A percentile compares a stretch with the other conserved stretches of the same genome.
Evolutionary conservation across 108 stramenopile genomes (phyloP).

Genomic region (Poteriospumella lacustris): DNA sequence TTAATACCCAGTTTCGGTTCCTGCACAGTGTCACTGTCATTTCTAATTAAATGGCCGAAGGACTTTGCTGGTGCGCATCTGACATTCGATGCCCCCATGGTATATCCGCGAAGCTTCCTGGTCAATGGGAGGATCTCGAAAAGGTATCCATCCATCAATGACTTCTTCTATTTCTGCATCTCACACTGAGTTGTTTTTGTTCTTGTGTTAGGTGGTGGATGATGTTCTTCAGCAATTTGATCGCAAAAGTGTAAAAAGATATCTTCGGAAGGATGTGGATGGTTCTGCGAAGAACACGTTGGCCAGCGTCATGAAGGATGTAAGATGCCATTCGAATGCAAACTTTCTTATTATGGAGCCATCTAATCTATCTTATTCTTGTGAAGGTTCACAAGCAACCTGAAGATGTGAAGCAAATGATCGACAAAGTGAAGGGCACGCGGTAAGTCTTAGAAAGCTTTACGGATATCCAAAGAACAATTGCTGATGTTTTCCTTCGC

Average conservation of each 20-base stretch:
- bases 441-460: no score
- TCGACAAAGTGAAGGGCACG: no score
- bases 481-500: no score
- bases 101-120: neutral
- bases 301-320: neutral
- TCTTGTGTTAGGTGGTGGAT: neutral
- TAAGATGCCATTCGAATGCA: neutral
- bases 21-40: no score
- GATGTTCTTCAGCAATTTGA: slow-evolving; percentile 20
- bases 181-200: neutral
- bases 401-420: neutral
- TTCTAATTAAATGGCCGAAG: slow-evolving; percentile 20
- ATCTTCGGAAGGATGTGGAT: neutral
- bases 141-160: neutral
- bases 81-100: slow-evolving; percentile 19
- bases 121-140: neutral
- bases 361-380: neutral
- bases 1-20: no score
- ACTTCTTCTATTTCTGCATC: no score
- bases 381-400: neutral
- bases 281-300: neutral
- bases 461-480: no score
- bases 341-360: neutral
- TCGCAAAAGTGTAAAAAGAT: neutral
- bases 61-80: neutral